Base-by-base conservation (phyloP, 1,284 basidiomycete species). In the Pulveroboletus sp. region DNA sequence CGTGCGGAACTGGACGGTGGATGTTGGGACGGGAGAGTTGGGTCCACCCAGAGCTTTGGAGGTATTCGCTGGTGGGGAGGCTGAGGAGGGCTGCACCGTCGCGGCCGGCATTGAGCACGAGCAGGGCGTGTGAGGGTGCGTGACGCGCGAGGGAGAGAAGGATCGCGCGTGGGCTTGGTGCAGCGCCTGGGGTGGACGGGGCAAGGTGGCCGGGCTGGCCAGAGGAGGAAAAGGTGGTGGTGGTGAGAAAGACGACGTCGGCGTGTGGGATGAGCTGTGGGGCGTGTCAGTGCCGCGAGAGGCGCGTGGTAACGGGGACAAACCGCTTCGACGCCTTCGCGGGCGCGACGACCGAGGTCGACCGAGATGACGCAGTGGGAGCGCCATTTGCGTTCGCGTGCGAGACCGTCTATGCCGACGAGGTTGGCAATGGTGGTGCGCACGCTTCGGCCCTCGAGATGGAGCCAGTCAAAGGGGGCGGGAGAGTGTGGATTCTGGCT, bases 401-500 rank as follows among this genome's bases (percentile, higher is more conserved):
- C 89, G 33, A 92, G 80, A 7, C 89, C 87, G 59, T 92, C 90
- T 36, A 92, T 64, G 6, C 89, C 90, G 33, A 81, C 78, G 29
- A 92, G 83, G 67, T 92, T 92, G 62, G 77, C 85, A 31, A 90
- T 73, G 4, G 89, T 91, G 12, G 86, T 89, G 69, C 87, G 87
- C 29, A 88, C 83, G 0, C 81, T 86, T 9, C 89, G 78, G 3
- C 87, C 89, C 65, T 92, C 89, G 60, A 92, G 89, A 65, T 92
- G 89, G 4, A 92, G 72, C 90, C 90, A 92, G 62, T 92, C 89
- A 52, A 92, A 88, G 0, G 89, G 90, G 1, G 89, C 86, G 0
- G 84, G 85, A 47, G 81, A 85, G 58, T 80, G 77, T n/a, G 77
- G 74, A 51, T 77, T 80, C 25, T 70, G 72, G 60, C 65, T 72